phyloP scores from a whole-genome alignment of 345 rosid species.

The Populus ilicifolia region DNA sequence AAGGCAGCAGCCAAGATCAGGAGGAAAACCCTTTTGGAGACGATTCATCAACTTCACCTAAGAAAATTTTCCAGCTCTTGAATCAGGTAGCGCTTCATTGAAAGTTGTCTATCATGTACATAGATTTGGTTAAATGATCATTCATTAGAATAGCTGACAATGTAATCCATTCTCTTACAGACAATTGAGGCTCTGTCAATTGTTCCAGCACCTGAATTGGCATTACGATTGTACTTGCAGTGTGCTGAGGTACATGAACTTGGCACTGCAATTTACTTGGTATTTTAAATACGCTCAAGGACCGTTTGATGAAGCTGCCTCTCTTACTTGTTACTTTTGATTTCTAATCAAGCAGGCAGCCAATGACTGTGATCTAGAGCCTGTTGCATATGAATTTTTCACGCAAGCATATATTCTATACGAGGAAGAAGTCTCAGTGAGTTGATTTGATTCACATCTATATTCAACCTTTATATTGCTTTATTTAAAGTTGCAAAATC shows the following conservation, averaged over 20 bases:
- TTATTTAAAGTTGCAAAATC: background rate
- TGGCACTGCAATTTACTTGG: background rate
- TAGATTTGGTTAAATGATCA: background rate
- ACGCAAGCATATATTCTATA: conserved; percentile 97
- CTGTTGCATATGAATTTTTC: conserved; percentile 95
- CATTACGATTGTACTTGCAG: conserved; percentile 78
- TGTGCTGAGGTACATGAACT: conserved; percentile 82
- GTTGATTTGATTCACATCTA: conserved; percentile 28
- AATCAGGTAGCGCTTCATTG: conserved; percentile 51
- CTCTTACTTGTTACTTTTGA: background rate
- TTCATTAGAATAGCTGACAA: background rate
- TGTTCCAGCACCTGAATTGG: conserved; percentile 87
- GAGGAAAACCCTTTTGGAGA: conserved; percentile 97
- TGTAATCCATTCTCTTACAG: conserved; percentile 36
- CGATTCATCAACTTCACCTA: conserved; percentile 68
- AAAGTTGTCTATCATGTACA: background rate
- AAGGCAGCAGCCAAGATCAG: conserved; percentile 39
- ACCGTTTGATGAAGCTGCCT: conserved; percentile 1
- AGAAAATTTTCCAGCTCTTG: conserved; percentile 85
- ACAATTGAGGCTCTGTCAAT: conserved; percentile 67
- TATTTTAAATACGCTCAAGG: background rate
- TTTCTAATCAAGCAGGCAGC: conserved; percentile 61
- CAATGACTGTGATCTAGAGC: conserved; percentile 88
- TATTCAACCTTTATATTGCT: too few species aligned
- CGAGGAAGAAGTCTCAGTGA: conserved; percentile 95